A percentile compares a stretch with the other conserved stretches of the same genome.
phyloP scores from a whole-genome alignment of 2,329 filamentous ascomycete species.

The Fusarium chaquense region DNA sequence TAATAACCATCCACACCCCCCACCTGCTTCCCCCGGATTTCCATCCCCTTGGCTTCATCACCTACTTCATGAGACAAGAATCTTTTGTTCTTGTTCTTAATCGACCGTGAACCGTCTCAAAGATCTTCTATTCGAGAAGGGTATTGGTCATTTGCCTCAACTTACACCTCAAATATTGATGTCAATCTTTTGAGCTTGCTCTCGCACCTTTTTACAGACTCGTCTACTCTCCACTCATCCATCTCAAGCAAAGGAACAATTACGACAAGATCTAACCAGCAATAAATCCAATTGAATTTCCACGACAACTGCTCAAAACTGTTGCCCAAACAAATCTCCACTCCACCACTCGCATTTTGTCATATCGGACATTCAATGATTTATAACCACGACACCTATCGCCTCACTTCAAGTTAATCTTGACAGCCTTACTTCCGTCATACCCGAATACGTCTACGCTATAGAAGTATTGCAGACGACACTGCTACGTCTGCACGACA shows the following conservation, averaged over 20 bases:
- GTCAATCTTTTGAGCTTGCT: constrained; percentile 37
- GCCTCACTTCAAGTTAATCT: constrained; percentile 10
- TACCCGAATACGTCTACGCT: constrained; percentile 10
- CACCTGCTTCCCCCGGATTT: constrained; percentile 50
- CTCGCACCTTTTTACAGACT: constrained; percentile 23
- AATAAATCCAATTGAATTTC: constrained; percentile 12
- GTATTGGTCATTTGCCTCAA: constrained; percentile 31
- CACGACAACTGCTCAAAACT: constrained; percentile 9
- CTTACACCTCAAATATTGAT: constrained; percentile 38
- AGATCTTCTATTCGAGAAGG: constrained; percentile 20
- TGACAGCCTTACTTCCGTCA: constrained; percentile 9
- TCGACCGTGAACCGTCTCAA: constrained; percentile 29
- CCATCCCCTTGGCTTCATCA: constrained; percentile 46
- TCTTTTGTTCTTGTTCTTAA: constrained; percentile 22
- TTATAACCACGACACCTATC: constrained; percentile 13
- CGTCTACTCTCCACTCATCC: constrained; percentile 29
- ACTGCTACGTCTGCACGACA: neutral
- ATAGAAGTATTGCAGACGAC: neutral
- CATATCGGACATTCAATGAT: constrained; percentile 38
- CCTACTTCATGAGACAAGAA: constrained; percentile 21
- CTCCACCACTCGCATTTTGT: constrained; percentile 38
- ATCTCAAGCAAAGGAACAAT: constrained; percentile 24
- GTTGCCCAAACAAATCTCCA: constrained; percentile 37
- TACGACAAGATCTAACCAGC: constrained; percentile 16
- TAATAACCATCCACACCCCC: constrained; percentile 51